Percentiles rank a stretch among this genome's conserved stretches.
phyloP scores from a whole-genome alignment of 1,284 basidiomycete species.

The Fomitopsis pinicola region DNA sequence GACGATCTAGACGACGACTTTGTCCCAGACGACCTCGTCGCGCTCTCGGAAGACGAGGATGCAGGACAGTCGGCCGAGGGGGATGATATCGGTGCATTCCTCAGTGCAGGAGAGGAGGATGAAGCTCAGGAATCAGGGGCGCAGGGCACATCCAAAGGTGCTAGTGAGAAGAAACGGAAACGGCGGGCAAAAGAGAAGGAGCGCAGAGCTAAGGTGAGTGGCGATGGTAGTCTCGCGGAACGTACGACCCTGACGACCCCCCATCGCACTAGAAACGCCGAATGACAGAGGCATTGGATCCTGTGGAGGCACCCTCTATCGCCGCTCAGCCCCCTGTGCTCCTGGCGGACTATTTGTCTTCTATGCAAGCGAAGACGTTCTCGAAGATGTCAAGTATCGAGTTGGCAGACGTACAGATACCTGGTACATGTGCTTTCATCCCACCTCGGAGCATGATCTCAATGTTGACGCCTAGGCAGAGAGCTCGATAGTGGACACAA shows the following conservation, averaged over 20 bases:
- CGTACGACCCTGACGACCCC: not conserved
- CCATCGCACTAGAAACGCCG: conserved; percentile 50
- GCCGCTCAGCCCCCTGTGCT: conserved; percentile 50
- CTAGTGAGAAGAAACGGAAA: conserved; percentile 60
- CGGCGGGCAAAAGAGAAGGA: conserved; percentile 68
- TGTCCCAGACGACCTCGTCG: conserved; percentile 64
- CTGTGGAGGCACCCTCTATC: conserved; percentile 40
- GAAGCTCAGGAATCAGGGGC: conserved; percentile 23
- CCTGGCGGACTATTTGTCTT: conserved; percentile 56
- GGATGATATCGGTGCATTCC: conserved; percentile 35
- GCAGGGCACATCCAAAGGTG: conserved; percentile 19
- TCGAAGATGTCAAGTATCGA: conserved; percentile 65
- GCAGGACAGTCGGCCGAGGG: conserved; percentile 36
- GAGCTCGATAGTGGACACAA: conserved; percentile 69
- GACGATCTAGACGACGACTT: conserved; percentile 84
- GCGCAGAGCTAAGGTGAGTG: conserved; percentile 53
- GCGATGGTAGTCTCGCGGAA: not conserved
- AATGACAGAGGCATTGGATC: conserved; percentile 42
- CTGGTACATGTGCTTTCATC: conserved; percentile 46
- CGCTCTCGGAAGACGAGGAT: conserved; percentile 54
- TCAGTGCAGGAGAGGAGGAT: conserved; percentile 43
- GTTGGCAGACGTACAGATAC: conserved; percentile 67
- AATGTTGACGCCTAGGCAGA: conserved; percentile 56
- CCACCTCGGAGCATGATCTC: conserved; percentile 26
- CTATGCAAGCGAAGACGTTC: conserved; percentile 62